These are phyloP conservation scores for Cucumis hystrix DNA, from an alignment of 306 rosid genomes.

Conservation along the genomic window DNA sequence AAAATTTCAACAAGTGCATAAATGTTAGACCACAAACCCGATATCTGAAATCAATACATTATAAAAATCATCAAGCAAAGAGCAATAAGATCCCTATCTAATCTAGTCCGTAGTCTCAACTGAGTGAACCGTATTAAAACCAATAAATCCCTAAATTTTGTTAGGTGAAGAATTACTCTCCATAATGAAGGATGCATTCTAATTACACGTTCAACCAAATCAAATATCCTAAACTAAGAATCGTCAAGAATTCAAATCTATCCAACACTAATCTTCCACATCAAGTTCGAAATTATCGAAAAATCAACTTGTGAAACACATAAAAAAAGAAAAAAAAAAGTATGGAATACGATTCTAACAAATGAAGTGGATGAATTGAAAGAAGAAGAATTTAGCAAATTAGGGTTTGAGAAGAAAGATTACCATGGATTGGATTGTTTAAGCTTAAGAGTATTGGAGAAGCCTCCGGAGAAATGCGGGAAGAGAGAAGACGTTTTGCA, in stretches of 20 bases:
- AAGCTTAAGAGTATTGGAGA: background rate
- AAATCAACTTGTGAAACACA: background rate
- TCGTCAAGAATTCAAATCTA: background rate
- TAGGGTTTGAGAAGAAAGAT: background rate
- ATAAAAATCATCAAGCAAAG: background rate
- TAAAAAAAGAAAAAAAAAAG: background rate
- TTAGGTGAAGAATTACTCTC: background rate
- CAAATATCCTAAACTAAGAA: background rate
- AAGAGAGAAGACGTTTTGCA: background rate
- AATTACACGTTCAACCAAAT: background rate
- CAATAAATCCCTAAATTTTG: background rate
- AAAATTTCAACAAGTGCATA: background rate
- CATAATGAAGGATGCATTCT: background rate
- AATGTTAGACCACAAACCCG: background rate
- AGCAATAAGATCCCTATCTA: background rate
- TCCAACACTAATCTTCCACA: background rate
- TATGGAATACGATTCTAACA: background rate
- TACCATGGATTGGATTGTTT: background rate
- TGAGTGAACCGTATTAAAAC: background rate
- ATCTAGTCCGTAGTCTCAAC: background rate
- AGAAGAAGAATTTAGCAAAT: background rate
- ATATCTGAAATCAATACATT: background rate
- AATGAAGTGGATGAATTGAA: background rate
- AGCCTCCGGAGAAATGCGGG: slow-evolving; percentile 2
- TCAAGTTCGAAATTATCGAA: background rate